Evolutionary conservation across 352 stramenopile genomes (phyloP).

Genomic region (Pythium aristosporum): DNA sequence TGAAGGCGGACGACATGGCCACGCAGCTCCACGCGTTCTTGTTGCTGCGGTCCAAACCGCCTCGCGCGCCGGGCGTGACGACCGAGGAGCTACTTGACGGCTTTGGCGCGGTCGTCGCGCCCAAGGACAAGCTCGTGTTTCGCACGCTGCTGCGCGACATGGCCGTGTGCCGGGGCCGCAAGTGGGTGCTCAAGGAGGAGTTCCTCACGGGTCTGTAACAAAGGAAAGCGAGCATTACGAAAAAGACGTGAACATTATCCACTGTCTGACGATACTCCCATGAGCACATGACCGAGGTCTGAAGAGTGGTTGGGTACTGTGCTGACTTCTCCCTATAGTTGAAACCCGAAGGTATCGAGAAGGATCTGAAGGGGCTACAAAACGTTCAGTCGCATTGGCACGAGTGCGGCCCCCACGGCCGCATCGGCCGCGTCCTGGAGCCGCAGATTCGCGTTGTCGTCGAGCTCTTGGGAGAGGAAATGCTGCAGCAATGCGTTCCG

Average conservation of each 20-base stretch:
- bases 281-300: too few relatives aligned
- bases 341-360: slow-evolving; percentile 4
- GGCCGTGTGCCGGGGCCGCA: slow-evolving; percentile 59
- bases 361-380: not conserved
- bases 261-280: too few relatives aligned
- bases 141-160: slow-evolving; percentile 83
- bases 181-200: slow-evolving; percentile 74
- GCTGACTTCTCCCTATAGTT: too few relatives aligned
- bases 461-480: slow-evolving; percentile 35
- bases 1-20: slow-evolving; percentile 58
- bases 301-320: not conserved
- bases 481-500: slow-evolving; percentile 55
- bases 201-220: slow-evolving; percentile 28
- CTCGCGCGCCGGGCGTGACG: slow-evolving; percentile 53
- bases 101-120: slow-evolving; percentile 82
- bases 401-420: slow-evolving; percentile 52
- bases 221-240: not conserved
- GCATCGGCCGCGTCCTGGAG: slow-evolving; percentile 57
- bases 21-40: slow-evolving; percentile 87
- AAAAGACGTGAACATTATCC: not conserved
- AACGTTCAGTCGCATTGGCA: slow-evolving; percentile 18
- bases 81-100: slow-evolving; percentile 88
- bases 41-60: slow-evolving; percentile 9
- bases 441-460: slow-evolving; percentile 34
- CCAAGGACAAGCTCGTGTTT: slow-evolving; percentile 89